phyloP scores from a whole-genome alignment of 805 yeast genomes.

The Millerozyma miso region DNA sequence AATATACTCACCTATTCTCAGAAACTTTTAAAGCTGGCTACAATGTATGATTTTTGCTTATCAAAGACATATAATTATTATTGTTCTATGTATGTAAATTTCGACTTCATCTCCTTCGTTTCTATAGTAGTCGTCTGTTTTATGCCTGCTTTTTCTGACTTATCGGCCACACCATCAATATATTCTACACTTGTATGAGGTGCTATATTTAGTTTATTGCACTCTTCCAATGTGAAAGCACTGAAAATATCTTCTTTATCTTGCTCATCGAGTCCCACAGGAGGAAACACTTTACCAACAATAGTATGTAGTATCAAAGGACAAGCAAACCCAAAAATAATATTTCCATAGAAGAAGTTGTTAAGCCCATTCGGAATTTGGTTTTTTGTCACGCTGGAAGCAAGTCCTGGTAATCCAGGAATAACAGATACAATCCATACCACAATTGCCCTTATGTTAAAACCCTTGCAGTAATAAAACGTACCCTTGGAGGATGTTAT shows the following conservation, averaged over 20 bases:
- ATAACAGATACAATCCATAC: slow-evolving; percentile 38
- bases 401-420: slow-evolving; percentile 50
- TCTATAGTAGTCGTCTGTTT: neutral
- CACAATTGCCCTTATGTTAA: slow-evolving; percentile 38
- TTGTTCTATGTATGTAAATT: neutral
- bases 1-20: no score
- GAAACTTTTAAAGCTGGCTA: no score
- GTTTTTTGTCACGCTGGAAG: slow-evolving; percentile 20
- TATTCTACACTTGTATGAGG: slow-evolving; percentile 1
- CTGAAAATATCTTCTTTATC: slow-evolving; percentile 40
- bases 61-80: no score
- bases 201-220: slow-evolving; percentile 21
- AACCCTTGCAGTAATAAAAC: slow-evolving; percentile 42
- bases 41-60: no score
- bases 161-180: neutral
- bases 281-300: slow-evolving; percentile 33
- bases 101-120: neutral
- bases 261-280: slow-evolving; percentile 23
- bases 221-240: slow-evolving; percentile 34
- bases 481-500: slow-evolving; percentile 24
- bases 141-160: neutral
- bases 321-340: slow-evolving; percentile 15
- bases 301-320: slow-evolving; percentile 35
- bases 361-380: slow-evolving; percentile 8
- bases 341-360: slow-evolving; percentile 13